A percentile compares a stretch with the other conserved stretches of the same genome.
Conservation (phyloP, 495 filamentous ascomycete species). For the Annulohypoxylon stygium region DNA sequence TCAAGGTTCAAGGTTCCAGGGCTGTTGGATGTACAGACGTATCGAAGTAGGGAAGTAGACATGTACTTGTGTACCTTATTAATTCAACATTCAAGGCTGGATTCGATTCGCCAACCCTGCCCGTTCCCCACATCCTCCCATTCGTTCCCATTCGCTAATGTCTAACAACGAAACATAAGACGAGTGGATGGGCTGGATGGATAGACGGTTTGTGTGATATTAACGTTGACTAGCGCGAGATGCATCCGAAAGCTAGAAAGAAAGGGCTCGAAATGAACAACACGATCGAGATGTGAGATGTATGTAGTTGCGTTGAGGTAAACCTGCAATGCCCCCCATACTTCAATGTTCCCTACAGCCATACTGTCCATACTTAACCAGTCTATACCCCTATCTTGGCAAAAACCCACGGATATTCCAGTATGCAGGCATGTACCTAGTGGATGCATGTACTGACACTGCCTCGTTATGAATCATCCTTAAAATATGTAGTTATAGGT, state of each 20-base stretch:
- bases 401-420: neutral
- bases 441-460: neutral
- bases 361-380: neutral
- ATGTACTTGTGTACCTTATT: slow-evolving; percentile 27
- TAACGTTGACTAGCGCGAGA: slow-evolving; percentile 38
- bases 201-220: slow-evolving; percentile 39
- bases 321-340: slow-evolving; percentile 15
- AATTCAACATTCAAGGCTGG: slow-evolving; percentile 13
- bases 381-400: neutral
- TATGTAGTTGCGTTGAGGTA: slow-evolving; percentile 11
- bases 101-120: slow-evolving; percentile 22
- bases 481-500: neutral
- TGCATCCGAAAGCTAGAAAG: slow-evolving; percentile 18
- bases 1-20: neutral
- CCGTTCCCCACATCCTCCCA: slow-evolving; percentile 45
- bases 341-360: neutral
- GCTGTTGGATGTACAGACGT: neutral
- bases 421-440: no score
- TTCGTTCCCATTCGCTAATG: slow-evolving; percentile 46
- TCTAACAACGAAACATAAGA: slow-evolving; percentile 43
- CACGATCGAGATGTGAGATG: slow-evolving; percentile 30
- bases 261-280: slow-evolving; percentile 1
- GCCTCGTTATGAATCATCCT: slow-evolving; percentile 3
- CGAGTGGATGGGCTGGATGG: slow-evolving; percentile 26
- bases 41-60: neutral